Conservation (phyloP, 192 early-diverging fungal species). For the Podila horticola region DNA sequence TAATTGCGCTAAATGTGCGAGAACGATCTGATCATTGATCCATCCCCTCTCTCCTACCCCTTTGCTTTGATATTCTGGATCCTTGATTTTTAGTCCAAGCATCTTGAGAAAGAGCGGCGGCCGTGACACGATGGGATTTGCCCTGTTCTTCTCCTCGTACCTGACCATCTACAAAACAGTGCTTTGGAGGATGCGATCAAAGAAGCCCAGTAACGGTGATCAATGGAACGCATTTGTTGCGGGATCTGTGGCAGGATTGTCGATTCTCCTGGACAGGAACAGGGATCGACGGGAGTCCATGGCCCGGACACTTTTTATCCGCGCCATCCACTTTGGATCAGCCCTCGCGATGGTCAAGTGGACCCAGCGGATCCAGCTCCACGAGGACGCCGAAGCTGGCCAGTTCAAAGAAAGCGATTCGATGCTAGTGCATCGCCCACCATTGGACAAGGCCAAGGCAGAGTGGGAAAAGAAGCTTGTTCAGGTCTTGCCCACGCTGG, state of each 20-base stretch:
- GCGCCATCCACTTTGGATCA: constrained; percentile 69
- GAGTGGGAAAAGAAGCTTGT: constrained; percentile 60
- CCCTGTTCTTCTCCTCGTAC: constrained; percentile 71
- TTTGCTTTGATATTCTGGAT: not conserved
- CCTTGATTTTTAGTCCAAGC: constrained; percentile 22
- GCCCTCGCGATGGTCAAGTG: constrained; percentile 70
- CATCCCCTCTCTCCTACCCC: too few relatives aligned
- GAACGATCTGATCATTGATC: not conserved
- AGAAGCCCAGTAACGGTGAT: constrained; percentile 55
- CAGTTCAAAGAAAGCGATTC: not conserved
- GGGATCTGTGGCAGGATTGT: constrained; percentile 68
- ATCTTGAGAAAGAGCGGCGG: constrained; percentile 59
- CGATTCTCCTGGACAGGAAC: constrained; percentile 69
- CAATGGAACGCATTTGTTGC: constrained; percentile 71
- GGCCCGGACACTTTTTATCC: constrained; percentile 69
- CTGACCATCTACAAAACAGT: constrained; percentile 71
- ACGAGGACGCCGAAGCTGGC: constrained; percentile 11
- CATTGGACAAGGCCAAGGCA: not conserved
- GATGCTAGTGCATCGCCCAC: not conserved
- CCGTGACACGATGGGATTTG: constrained; percentile 71
- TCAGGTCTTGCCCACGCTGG: constrained; percentile 35
- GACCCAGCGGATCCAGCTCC: constrained; percentile 40
- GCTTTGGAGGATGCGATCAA: constrained; percentile 67
- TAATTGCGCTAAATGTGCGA: not conserved
- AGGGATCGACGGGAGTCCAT: constrained; percentile 66